Evolutionary conservation across 1,284 basidiomycete species (phyloP), one percentile per base, ranked within the genome.

Genomic region (Jaminaea rosea): DNA sequence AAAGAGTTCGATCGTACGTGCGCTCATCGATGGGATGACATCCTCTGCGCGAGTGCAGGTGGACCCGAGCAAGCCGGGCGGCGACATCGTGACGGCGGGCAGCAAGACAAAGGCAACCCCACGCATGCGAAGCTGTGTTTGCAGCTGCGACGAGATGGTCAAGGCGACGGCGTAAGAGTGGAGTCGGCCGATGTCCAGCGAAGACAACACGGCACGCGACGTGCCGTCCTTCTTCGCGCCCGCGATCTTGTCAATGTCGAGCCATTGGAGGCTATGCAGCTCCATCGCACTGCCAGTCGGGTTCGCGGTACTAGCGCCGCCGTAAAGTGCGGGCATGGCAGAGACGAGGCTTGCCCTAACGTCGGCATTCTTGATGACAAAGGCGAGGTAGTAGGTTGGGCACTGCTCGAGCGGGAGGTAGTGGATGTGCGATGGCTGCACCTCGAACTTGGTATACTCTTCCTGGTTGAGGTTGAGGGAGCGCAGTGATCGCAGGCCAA

Each of bases 91-190:
- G 13, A 57, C 76, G n/a, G 85, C 83, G 62, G 82, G 83, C 62
- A 88, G 84, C 48, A 85, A 81, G 1, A 79, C 81, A 67, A 84
- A 91, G 0, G 86, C 83, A 52, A 94, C 89, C 11, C 80, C 80
- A 15, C 86, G 84, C 28, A 82, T 75, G 71, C 88, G 88, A 68
- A 96, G 82, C 74, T 93, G 90, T 51, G 83, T 79, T 72, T 94
- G 88, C 49, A 96, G 83, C 63, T 84, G 87, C 56, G 83, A 84
- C 70, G 88, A 88, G 15, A 88, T 84, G n/a, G 92, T 86, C 7
- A 90, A 84, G 8, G 89, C 90, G 65, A 88, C 90, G 62, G 21
- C 59, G 49, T 69, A 68, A 27, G 57, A 58, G 42, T 69, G 65
- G 8, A 67, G 36, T 10, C 50, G 47, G 17, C 57, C 51, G 9